A percentile compares a stretch with the other conserved stretches of the same genome.
Conservation (phyloP, 805 yeast genomes). For the Wickerhamiella domercqiae region DNA sequence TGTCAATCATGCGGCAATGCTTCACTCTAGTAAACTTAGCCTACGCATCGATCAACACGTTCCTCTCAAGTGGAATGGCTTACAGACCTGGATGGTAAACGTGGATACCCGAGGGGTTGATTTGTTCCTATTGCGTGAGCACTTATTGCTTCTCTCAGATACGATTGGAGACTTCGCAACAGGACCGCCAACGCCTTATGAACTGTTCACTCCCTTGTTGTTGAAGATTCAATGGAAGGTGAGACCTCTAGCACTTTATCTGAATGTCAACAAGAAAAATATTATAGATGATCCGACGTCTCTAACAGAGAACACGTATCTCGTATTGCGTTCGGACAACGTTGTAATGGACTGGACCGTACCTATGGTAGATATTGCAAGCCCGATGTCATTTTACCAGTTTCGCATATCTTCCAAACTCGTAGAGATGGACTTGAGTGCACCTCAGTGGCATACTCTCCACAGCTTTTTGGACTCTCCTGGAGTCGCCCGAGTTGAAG, state of each 20-base stretch:
- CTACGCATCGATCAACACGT: conserved; percentile 44
- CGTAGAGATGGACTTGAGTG: conserved; percentile 47
- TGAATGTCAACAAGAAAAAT: conserved; percentile 77
- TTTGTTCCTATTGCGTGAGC: conserved; percentile 66
- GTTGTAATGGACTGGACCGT: conserved; percentile 34
- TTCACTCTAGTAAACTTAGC: conserved; percentile 43
- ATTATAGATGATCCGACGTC: conserved; percentile 82
- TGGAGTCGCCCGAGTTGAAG: conserved; percentile 51
- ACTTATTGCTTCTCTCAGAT: conserved; percentile 57
- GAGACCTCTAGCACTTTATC: conserved; percentile 38
- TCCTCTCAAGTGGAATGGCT: conserved; percentile 76
- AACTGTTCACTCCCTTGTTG: conserved; percentile 55
- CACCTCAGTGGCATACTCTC: conserved; percentile 89
- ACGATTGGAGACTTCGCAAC: conserved; percentile 59
- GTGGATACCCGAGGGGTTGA: conserved; percentile 38
- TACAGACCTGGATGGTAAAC: conserved; percentile 50
- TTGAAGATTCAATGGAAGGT: conserved; percentile 50
- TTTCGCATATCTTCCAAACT: conserved; percentile 29
- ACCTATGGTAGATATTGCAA: conserved; percentile 36
- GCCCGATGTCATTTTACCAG: conserved; percentile 16
- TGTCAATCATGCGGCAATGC: conserved; percentile 73
- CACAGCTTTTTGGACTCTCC: conserved; percentile 50
- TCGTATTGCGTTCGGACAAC: conserved; percentile 54
- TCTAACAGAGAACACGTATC: conserved; percentile 58
- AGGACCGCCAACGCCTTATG: conserved; percentile 52